Base-by-base conservation (phyloP, 805 yeast species). In the Metschnikowia santaceciliae region DNA sequence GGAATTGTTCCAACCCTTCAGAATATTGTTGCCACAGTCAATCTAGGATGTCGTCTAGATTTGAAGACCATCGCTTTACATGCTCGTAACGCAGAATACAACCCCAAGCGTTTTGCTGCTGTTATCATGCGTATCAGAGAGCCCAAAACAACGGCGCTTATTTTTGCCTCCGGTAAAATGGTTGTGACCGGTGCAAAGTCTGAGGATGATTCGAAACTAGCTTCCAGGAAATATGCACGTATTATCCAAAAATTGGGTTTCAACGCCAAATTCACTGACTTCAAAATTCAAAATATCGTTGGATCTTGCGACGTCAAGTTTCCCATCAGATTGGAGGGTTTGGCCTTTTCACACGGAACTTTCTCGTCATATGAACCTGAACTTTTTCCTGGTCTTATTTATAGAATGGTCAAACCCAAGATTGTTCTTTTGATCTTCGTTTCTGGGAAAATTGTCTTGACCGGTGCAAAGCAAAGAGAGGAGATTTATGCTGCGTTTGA, bases 161-260 rank as follows among this genome's bases (percentile, higher is more conserved):
- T 94, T 58, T 94, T 94, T 70, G 99, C 99, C 1, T 90, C 97
- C 2, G 99, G 99, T 64, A 94, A 94, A 71, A 94, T 94, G 99
- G 99, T 94, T 60, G 99, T 94, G 14, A 94, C 98, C 32, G 99
- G 99, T 81, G 99, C 99, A 22, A 94, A 94, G 70, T 87, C 96
- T 35, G 99, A 94, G 69, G 98, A 94, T 67, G 98, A 94, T 67
- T 90, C 97, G n/a, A 94, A 94, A 69, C 79, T 94, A 58, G 99
- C 99, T 1, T 90, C 97, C 19, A 83, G 99, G 74, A 94, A 94
- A 69, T 94, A 94, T 63, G 99, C 99, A 1, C 84, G 99, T 76
- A 94, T 94, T 65, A 94, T 94, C 59, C 99, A 94, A 70, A 94
- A 94, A 69, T 85, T 94, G 60, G 99, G 99, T 2, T 94, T 94